phyloP scores from a whole-genome alignment of 176 grass and related monocot genomes.

The Poa pratensis region DNA sequence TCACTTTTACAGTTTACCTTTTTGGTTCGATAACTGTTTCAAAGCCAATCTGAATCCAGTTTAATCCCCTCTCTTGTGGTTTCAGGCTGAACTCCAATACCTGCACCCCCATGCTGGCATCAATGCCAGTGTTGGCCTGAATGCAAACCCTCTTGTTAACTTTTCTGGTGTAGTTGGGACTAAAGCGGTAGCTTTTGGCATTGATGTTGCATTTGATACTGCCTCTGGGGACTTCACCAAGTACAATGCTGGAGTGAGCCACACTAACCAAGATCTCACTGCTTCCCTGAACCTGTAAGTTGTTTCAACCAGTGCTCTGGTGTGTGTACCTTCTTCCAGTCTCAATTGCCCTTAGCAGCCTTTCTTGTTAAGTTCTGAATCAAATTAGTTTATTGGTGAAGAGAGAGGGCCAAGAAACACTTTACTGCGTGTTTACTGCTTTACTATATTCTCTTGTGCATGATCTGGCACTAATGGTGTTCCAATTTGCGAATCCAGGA shows the following conservation, averaged over 20 bases:
- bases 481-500: conserved; percentile 53
- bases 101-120: conserved; percentile 73
- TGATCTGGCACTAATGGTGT: not conserved
- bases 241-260: conserved; percentile 74
- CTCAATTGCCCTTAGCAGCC: not conserved
- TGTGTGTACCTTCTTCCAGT: not conserved
- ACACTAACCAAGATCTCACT: conserved; percentile 51
- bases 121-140: conserved; percentile 62
- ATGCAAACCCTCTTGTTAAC: conserved; percentile 69
- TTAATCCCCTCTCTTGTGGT: conserved; percentile 7
- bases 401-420: not conserved
- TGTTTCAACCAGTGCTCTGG: conserved; percentile 8
- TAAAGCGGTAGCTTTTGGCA: conserved; percentile 58
- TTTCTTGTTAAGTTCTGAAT: not conserved
- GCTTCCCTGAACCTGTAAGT: conserved; percentile 71
- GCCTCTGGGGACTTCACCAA: conserved; percentile 65
- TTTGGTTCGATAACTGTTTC: conserved; percentile 10
- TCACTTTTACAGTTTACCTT: not conserved
- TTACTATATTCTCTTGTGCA: not conserved
- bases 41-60: not conserved
- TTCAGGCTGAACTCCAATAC: conserved; percentile 81
- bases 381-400: conserved; percentile 8
- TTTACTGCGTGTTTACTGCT: not conserved
- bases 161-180: conserved; percentile 71
- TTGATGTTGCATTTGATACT: conserved; percentile 76